These are phyloP conservation scores for Panaeolus cyanescens DNA, from an alignment of 768 basidiomycete species.

Conservation along the genomic window DNA sequence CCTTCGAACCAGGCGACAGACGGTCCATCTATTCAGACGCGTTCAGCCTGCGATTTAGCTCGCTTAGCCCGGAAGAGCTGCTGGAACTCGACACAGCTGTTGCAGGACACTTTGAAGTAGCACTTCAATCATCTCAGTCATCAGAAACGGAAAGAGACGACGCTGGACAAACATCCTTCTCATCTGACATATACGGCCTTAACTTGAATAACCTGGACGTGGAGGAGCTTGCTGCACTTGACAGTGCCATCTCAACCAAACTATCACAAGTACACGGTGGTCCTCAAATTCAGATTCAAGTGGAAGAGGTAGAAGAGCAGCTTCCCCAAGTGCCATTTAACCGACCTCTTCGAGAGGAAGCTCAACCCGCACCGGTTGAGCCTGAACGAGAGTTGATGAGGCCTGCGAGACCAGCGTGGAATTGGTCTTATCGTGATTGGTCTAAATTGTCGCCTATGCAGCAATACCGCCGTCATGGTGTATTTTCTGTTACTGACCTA, in stretches of 20 bases:
- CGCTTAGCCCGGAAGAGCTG: constrained; percentile 5
- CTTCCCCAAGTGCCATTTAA: background rate
- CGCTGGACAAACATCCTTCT: constrained; percentile 9
- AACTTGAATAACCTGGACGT: constrained; percentile 17
- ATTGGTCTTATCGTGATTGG: background rate
- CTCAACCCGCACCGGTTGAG: background rate
- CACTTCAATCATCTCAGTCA: background rate
- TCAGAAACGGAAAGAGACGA: background rate
- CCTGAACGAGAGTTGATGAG: background rate
- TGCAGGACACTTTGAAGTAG: constrained; percentile 1
- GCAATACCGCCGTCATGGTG: constrained; percentile 44
- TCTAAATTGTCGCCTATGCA: constrained; percentile 34
- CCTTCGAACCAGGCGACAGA: background rate
- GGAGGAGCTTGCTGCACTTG: constrained; percentile 17
- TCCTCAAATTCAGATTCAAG: constrained; percentile 38
- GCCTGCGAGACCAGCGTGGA: background rate
- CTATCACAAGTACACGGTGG: constrained; percentile 6
- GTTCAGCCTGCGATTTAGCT: background rate
- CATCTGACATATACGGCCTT: constrained; percentile 13
- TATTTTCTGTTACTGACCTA: constrained; percentile 65
- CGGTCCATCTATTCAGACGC: background rate
- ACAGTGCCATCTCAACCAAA: constrained; percentile 1
- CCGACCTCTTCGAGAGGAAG: background rate
- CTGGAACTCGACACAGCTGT: constrained; percentile 10
- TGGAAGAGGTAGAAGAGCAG: constrained; percentile 20